Base-by-base conservation (phyloP, 306 rosid genomes). In the Spatholobus suberectus region DNA sequence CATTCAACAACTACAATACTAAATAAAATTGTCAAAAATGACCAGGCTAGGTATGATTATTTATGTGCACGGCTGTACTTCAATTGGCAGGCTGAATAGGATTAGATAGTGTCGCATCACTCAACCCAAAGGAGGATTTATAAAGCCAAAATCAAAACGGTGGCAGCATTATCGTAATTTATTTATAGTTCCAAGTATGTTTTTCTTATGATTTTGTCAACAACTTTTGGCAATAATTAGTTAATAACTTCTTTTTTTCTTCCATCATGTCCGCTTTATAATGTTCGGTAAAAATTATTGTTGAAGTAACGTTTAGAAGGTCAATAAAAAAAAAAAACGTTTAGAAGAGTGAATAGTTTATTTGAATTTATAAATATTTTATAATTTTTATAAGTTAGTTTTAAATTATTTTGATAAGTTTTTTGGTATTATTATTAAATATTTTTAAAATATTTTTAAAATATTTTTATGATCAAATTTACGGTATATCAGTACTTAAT, bases 21-120 rank as follows among this genome's bases (percentile, higher is more conserved):
- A 58, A 24, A 9, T 58, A 24, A 58, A 58, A 4, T 47, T 13
- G 54, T 13, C 6, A 17, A 52, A 52, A 62, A 27, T 5, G 38
- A 14, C 1, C 4, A 62, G 41, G 41, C 21, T 62, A 14, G 69
- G 41, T 29, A 29, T 27, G 37, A 59, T 11, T 59, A 59, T 18
- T 24, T 24, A 1, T 12, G 18, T 59, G 67, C 11, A 4, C 0
- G 67, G 47, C 46, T 66, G 47, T 66, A 18, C 6, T 15, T 32
- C 5, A 32, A 63, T 29, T 63, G 23, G 43, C 43, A 63, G 0
- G 23, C 40, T 27, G 24, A 59, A 26, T 59, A n/a, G n/a, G n/a
- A 24, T 26, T 2, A 13, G 80, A 43, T 10, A 62, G 77, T 80
- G 83, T 80, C 49, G 54, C 76, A 65, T 61, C 70, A 75, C 27